Base-by-base conservation (phyloP, 2,329 filamentous ascomycete species). In the Teratosphaeria gauchensis region DNA sequence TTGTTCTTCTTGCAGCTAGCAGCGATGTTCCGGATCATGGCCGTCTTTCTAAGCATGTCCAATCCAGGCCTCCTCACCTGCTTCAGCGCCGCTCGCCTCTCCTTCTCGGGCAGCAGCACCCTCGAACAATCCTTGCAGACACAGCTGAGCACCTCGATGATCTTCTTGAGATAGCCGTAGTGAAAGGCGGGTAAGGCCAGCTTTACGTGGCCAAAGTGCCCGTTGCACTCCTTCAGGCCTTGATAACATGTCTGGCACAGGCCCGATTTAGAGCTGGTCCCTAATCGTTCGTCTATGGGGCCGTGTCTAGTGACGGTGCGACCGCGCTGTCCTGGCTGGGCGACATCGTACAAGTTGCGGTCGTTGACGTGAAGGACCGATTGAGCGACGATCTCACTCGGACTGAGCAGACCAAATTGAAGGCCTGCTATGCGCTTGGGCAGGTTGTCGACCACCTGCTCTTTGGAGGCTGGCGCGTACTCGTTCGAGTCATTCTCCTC, bases 301-400 rank as follows among this genome's bases (percentile, higher is more conserved):
- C 94, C 94, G 78, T 97, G 84, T 59, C 82, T 79, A 59, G 88
- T 90, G 19, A 91, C 85, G 56, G 82, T 83, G 70, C 91, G 85
- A 69, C 86, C 86, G 21, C 54, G 54, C 58, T 73, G 69, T 57
- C 69, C 71, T 3, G 73, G 69, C 61, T 65, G 67, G 31, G 71
- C 66, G n/a, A 31, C 21, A 73, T 99, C 91, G 79, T 96, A 99
- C 62, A 97, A 85, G 73, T 92, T 86, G 68, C 91, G 85, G 73
- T 96, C 89, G n/a, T 90, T 95, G 59, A 99, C 88, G 75, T 96
- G 91, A 65, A 97, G 83, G 59, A 96, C 91, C 63, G 89, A 91
- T 75, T 99, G 94, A 71, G 92, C 95, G 66, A 95, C 89, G 65
- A 97, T 95, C 70, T 97, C 90, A 72, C 95, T 89, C 58, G 69